Evolutionary conservation across 1,284 basidiomycete genomes (phyloP).

Genomic region (Marasmius tenuissimus): DNA sequence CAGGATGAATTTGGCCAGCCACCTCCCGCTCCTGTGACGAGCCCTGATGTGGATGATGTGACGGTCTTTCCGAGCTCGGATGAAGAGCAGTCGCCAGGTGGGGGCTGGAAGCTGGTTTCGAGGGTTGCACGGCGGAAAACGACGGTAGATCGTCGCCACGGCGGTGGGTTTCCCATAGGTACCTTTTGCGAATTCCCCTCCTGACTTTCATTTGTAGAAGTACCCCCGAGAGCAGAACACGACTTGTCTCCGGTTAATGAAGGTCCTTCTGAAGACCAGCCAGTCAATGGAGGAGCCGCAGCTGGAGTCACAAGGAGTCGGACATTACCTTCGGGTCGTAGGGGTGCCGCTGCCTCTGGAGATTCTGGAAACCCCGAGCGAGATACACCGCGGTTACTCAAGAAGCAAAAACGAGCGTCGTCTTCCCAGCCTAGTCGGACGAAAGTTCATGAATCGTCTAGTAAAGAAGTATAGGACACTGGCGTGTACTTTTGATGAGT

Average conservation of each 20-base stretch:
- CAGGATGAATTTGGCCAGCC: constrained; percentile 29
- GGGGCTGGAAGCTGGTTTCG: constrained; percentile 35
- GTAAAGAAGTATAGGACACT: constrained; percentile 7
- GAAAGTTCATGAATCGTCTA: constrained; percentile 7
- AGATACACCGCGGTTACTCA: constrained; percentile 42
- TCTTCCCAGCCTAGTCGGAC: constrained; percentile 31
- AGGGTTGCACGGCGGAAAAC: constrained; percentile 38
- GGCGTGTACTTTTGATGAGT: neutral
- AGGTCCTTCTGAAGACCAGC: constrained; percentile 28
- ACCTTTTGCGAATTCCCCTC: neutral
- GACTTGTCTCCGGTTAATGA: constrained; percentile 46
- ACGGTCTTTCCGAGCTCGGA: constrained; percentile 32
- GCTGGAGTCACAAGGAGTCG: constrained; percentile 53
- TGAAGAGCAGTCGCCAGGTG: constrained; percentile 23
- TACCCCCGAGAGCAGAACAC: constrained; percentile 16
- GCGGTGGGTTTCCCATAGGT: constrained; percentile 13
- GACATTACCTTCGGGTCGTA: constrained; percentile 51
- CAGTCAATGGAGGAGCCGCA: constrained; percentile 23
- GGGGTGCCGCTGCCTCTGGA: constrained; percentile 12
- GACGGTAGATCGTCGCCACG: constrained; percentile 55
- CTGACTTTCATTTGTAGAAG: neutral
- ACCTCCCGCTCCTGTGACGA: constrained; percentile 5
- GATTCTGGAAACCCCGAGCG: constrained; percentile 24
- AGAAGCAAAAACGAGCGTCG: constrained; percentile 49
- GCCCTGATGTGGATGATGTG: constrained; percentile 29